A percentile compares a stretch with the other conserved stretches of the same genome.
These are phyloP conservation scores for Gnetum montanum DNA, from an alignment of 75 land plant genomes.

Conservation along the genomic window DNA sequence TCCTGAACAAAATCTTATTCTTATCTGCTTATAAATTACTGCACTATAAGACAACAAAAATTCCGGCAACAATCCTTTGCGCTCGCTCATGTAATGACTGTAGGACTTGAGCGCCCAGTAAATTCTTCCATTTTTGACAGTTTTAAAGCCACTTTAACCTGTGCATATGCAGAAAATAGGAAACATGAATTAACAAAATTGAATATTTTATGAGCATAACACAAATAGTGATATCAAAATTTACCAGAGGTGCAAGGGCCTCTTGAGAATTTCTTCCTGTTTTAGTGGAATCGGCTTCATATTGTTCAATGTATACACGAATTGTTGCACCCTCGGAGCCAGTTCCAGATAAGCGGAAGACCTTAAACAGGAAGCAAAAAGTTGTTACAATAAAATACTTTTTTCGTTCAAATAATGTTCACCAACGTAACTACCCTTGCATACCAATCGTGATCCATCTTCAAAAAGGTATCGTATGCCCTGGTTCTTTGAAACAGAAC, in stretches of 20 bases:
- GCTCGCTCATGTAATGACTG: constrained; percentile 75
- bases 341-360: constrained; percentile 97
- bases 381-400: no score
- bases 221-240: background rate
- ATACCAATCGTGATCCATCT: constrained; percentile 95
- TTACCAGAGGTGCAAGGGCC: constrained; percentile 88
- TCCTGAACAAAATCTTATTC: no score
- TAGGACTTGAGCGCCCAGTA: constrained; percentile 92
- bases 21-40: no score
- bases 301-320: constrained; percentile 94
- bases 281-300: constrained; percentile 71
- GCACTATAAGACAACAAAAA: no score
- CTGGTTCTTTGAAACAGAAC: constrained; percentile 94
- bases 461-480: constrained; percentile 89
- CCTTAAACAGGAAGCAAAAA: constrained; percentile 27
- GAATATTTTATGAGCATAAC: background rate
- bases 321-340: constrained; percentile 99
- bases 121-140: constrained; percentile 96
- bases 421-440: no score
- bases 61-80: no score
- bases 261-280: constrained; percentile 81
- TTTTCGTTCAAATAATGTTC: no score
- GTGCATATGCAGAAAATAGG: constrained; percentile 3
- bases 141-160: constrained; percentile 89
- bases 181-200: background rate